These are phyloP conservation scores for Fusarium secorum DNA, from an alignment of 2,329 filamentous ascomycete species.

Conservation along the genomic window DNA sequence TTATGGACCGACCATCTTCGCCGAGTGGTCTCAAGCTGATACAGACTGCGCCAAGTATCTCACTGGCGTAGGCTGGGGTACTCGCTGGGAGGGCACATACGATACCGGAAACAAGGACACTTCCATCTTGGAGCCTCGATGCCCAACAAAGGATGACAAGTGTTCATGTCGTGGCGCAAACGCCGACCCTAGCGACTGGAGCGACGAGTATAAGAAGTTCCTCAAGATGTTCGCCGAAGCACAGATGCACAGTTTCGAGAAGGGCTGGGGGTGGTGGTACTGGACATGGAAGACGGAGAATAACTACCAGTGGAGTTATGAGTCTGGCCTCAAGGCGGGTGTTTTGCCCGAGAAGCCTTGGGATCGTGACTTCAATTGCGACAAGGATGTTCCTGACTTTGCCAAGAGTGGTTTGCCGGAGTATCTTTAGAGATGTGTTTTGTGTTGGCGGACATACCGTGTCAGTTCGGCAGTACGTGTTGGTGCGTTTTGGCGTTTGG, in stretches of 20 bases:
- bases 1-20: constrained; percentile 92
- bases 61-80: constrained; percentile 89
- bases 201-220: constrained; percentile 80
- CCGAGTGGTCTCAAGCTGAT: constrained; percentile 97
- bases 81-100: constrained; percentile 90
- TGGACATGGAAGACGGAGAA: constrained; percentile 97
- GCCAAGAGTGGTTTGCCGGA: constrained; percentile 55
- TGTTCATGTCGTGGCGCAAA: constrained; percentile 84
- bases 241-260: constrained; percentile 94
- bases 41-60: constrained; percentile 89
- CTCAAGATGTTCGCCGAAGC: constrained; percentile 90
- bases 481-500: constrained; percentile 16
- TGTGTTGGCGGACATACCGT: constrained; percentile 9
- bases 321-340: constrained; percentile 77
- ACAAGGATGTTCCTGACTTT: constrained; percentile 63
- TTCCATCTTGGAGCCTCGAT: constrained; percentile 73
- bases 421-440: constrained; percentile 49
- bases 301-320: constrained; percentile 91
- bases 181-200: constrained; percentile 73
- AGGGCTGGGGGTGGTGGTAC: constrained; percentile 97
- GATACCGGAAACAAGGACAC: constrained; percentile 69
- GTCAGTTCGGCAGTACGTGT: neutral
- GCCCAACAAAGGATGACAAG: constrained; percentile 69
- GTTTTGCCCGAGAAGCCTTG: constrained; percentile 82
- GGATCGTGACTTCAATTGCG: constrained; percentile 74